Evolutionary conservation across 2,329 filamentous ascomycete genomes (phyloP), one percentile per base, ranked within the genome.

Genomic region (Elsinoe arachidis): DNA sequence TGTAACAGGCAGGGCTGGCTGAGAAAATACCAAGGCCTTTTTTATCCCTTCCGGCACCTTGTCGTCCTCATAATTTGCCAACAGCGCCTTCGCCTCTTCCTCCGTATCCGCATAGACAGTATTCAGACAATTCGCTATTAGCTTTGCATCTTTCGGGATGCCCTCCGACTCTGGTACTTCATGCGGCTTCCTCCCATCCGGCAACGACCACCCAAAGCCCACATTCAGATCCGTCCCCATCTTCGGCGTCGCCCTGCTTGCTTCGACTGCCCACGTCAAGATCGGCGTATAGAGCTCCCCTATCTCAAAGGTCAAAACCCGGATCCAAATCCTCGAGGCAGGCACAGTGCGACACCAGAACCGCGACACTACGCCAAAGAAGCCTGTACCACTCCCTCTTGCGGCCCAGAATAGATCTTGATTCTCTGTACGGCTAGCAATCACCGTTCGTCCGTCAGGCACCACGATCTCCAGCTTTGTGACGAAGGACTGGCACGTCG

Each of bases 371-470:
- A 67, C 59, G 19, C 61, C 65, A 34, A 58, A 66, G 33, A 41
- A 58, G 63, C 80, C 81, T 66, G 76, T 80, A 14, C 81, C 80
- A 19, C 65, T 63, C 9, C 80, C 81, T 58, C 77, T 76, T 5
- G 83, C 72, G 0, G 76, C 78, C 61, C 70, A 71, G 66, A 72
- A 82, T 3, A 84, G 70, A 57, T 82, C 79, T 0, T 72, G 59
- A 59, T 82, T 68, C 11, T 69, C 64, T 0, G 63, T 63, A 4
- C 64, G 62, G n/a, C 72, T 76, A 1, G 75, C 79, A 3, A 72
- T 74, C 38, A 79, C 67, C 41, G 81, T 72, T 3, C 68, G 65
- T 5, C 78, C 76, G 60, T 77, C 73, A 15, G 77, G 74, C 0
- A 82, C 71, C 2, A 84, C 80, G 38, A 83, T 70, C 82, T 64